Base-by-base conservation (phyloP, 1,284 basidiomycete species). In the Trametes sp. region DNA sequence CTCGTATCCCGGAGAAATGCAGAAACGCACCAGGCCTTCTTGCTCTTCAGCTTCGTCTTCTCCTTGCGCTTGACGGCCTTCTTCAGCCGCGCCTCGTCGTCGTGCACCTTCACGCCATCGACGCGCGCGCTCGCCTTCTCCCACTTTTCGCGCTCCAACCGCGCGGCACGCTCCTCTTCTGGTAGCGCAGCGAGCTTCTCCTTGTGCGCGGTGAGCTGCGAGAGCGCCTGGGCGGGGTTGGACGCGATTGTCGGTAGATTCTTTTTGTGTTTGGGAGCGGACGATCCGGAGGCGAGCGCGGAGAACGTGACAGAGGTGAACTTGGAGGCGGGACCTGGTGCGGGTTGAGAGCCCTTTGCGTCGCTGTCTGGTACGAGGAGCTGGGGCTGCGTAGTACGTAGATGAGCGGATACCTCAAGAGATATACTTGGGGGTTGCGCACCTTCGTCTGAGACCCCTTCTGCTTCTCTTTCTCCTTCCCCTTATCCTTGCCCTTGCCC, bases 31-130 rank as follows among this genome's bases (percentile, higher is more conserved):
- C 95, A 98, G 60, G 86, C 83, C 73, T 92, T 91, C 75, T 92
- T 92, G 65, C 87, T 88, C 81, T 93, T 95, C 31, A 67, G 71
- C 76, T 97, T 98, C 70, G 87, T 87, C 77, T 96, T 96, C 77
- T 96, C 95, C 70, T 92, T 89, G 75, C 92, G 82, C 82, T 96
- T 97, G 11, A 86, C 88, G 26, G 94, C 94, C 80, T 96, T 97
- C 81, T 95, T 96, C 70, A 98, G 76, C 52, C 89, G 81, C 4
- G 70, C 76, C 73, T 94, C 92, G 68, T 95, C 92, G 71, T 98
- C 95, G 54, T 86, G 86, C 31, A 98, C 87, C 77, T 97, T 98
- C 46, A 89, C 88, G 5, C 95, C 96, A 50, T 92, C 90, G 63
- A 96, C 81, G 52, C 93, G 83, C 44, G 93, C 88, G 72, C 90